Percentiles rank a stretch among this genome's conserved stretches.
These are phyloP conservation scores for Musa troglodytarum DNA, from an alignment of 176 grass and related monocot species.

Conservation along the genomic window DNA sequence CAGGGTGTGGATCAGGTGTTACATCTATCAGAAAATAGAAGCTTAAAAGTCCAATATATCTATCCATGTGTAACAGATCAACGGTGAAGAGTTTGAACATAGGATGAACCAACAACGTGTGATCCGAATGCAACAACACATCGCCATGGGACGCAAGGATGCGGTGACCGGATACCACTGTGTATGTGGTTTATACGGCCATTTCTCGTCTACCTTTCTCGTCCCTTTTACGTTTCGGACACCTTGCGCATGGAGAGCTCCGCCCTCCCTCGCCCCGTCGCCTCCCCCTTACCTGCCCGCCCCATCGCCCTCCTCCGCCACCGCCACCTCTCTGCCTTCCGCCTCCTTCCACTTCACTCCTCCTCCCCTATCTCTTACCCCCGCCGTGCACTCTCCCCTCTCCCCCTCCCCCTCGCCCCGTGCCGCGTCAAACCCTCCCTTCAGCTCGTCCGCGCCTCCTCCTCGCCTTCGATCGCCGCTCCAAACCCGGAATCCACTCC, in stretches of 20 bases:
- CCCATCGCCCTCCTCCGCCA: constrained; percentile 28
- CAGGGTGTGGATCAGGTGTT: neutral
- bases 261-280: constrained; percentile 21
- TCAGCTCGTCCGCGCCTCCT: constrained; percentile 22
- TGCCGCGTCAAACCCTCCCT: constrained; percentile 21
- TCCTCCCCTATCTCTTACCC: neutral
- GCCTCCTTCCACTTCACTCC: too few relatives aligned
- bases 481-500: neutral
- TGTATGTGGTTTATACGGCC: neutral
- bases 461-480: neutral
- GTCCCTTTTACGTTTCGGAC: neutral
- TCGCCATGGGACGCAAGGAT: too few relatives aligned
- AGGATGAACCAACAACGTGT: neutral
- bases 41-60: neutral
- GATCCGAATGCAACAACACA: neutral
- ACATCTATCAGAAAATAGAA: neutral
- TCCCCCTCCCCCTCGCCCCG: neutral
- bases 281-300: constrained; percentile 22
- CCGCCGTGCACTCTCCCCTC: neutral
- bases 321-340: neutral
- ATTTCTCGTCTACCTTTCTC: neutral
- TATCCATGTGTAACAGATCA: too few relatives aligned
- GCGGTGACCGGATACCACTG: too few relatives aligned
- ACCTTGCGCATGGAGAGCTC: constrained; percentile 32
- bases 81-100: neutral